Base-by-base conservation (phyloP, 805 yeast genomes). In the Candida sphagnicola region DNA sequence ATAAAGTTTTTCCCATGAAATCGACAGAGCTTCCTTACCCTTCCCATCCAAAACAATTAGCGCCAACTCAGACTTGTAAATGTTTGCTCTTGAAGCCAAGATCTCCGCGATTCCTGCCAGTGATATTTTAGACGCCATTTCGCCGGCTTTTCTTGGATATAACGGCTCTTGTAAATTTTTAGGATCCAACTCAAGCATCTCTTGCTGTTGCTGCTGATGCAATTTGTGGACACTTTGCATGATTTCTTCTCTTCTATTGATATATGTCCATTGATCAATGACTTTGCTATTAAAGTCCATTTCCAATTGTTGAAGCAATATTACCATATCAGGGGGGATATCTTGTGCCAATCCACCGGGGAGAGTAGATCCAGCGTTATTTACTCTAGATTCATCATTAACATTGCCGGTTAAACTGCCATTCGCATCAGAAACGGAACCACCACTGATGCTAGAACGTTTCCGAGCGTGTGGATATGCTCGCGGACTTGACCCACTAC, bases 1-100 rank as follows among this genome's bases (percentile, higher is more conserved):
- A 46, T 87, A 85, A 12, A 93, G 67, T 54, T 87, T 89, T 42
- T 87, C 96, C 99, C 99, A 93, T 1, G 91, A 71, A 11, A 91
- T 83, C 0, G 84, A 65, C 25, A 70, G 70, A 1, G 75, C 67
- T 52, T 90, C 97, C 55, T 87, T 90, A 4, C 96, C 97, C 48
- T 77, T 84, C 3, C 74, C 55, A 54, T 89, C 96, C 11, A 93
- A 65, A 2, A 80, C 75, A 32, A 81, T 61, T 29, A 91, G 70
- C 0, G 97, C 96, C 8, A 72, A 67, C 40, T 85, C 89, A 1
- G 58, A 28, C 38, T 77, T 78, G 45, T 80, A 80, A 3, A 77
- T 62, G 13, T 74, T 67, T 3, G 87, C 95, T 26, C 99, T 67
- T 39, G 79, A 82, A 31, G 90, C 68, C 41, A 93, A 63, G 12